Evolutionary conservation across 306 rosid genomes (phyloP).

Genomic region (Vigna angularis): DNA sequence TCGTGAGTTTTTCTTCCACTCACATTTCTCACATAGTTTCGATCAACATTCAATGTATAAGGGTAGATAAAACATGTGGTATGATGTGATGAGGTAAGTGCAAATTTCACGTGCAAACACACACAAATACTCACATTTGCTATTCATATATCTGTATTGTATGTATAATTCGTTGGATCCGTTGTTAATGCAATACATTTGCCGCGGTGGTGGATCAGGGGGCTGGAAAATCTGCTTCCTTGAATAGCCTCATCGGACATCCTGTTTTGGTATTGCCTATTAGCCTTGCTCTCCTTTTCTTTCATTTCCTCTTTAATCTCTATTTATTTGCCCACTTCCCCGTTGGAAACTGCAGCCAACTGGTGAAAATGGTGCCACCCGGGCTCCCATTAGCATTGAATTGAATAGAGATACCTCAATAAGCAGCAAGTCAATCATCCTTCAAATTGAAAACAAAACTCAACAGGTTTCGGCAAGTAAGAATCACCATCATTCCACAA

Average conservation of each 20-base stretch:
- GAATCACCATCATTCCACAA: slow-evolving; percentile 28
- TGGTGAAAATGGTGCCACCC: slow-evolving; percentile 98
- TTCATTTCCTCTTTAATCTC: neutral
- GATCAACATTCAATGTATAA: neutral
- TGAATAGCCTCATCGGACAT: slow-evolving; percentile 97
- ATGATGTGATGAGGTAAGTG: neutral
- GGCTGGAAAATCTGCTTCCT: slow-evolving; percentile 92
- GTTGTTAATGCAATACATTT: neutral
- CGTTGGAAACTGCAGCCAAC: slow-evolving; percentile 69
- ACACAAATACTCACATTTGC: neutral
- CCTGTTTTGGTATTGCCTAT: slow-evolving; percentile 78
- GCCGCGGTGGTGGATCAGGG: slow-evolving; percentile 58
- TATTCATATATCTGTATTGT: too few species aligned
- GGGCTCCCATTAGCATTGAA: slow-evolving; percentile 94
- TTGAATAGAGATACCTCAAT: slow-evolving; percentile 83
- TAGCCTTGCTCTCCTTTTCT: neutral
- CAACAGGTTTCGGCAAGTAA: slow-evolving; percentile 98
- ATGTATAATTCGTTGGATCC: slow-evolving; percentile 24
- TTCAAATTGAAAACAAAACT: slow-evolving; percentile 93
- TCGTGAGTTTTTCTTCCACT: slow-evolving; percentile 64
- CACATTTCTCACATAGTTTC: neutral
- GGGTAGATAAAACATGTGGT: neutral
- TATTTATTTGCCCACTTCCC: neutral
- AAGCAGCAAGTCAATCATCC: slow-evolving; percentile 85
- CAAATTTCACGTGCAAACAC: neutral